phyloP scores from a whole-genome alignment of 805 yeast species.

The Metahyphopichia silvanorum region DNA sequence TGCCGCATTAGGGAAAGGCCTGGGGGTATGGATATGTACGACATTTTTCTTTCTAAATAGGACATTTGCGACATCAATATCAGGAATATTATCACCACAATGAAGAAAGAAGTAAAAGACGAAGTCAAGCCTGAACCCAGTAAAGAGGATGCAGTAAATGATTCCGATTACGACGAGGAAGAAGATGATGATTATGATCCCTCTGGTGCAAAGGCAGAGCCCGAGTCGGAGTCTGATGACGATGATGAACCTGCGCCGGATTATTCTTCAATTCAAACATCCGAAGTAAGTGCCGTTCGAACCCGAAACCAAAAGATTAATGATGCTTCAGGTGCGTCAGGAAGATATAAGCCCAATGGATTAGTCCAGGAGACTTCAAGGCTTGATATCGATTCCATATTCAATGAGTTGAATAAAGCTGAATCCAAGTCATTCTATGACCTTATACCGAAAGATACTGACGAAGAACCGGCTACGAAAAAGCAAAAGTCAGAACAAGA shows the following conservation, averaged over 20 bases:
- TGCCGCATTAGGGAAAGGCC: too few relatives aligned
- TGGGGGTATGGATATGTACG: too few relatives aligned
- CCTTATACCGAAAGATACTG: background rate
- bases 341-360: constrained; percentile 6
- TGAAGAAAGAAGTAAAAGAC: too few relatives aligned
- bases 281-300: constrained; percentile 51
- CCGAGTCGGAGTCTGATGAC: constrained; percentile 34
- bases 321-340: constrained; percentile 6
- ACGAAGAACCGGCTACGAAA: constrained; percentile 3
- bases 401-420: constrained; percentile 20
- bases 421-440: constrained; percentile 6
- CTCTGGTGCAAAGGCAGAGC: constrained; percentile 21
- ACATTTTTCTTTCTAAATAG: too few relatives aligned
- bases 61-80: too few relatives aligned
- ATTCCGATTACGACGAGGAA: constrained; percentile 23
- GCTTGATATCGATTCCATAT: constrained; percentile 32
- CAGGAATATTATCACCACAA: too few relatives aligned
- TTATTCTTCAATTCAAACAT: constrained; percentile 53
- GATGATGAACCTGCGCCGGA: constrained; percentile 22
- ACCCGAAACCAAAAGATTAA: constrained; percentile 61
- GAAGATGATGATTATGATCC: constrained; percentile 34
- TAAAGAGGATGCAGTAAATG: too few relatives aligned
- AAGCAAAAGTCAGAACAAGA: constrained; percentile 4
- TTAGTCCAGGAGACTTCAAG: constrained; percentile 9
- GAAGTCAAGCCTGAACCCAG: too few relatives aligned